Evolutionary conservation across 257 asterid species (phyloP).

Genomic region (Fraxinus anomala): DNA sequence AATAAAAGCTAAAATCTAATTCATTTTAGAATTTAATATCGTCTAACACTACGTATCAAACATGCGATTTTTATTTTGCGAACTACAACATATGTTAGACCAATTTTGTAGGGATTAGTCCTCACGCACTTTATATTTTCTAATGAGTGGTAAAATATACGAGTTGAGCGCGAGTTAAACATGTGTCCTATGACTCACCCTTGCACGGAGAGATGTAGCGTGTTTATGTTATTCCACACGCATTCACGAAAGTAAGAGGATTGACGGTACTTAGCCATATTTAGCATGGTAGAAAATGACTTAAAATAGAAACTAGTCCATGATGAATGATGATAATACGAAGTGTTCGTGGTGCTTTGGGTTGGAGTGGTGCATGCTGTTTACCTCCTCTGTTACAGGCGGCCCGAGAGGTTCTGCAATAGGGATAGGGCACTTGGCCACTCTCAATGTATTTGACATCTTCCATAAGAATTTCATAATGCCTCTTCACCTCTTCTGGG

Average conservation of each 20-base stretch:
- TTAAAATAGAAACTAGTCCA: neutral
- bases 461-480: conserved; percentile 43
- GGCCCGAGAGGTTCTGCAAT: conserved; percentile 23
- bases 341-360: neutral
- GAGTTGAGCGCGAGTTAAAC: too few relatives aligned
- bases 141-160: too few relatives aligned
- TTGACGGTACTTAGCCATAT: neutral
- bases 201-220: neutral
- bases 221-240: neutral
- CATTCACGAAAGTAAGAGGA: neutral
- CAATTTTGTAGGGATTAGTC: too few relatives aligned
- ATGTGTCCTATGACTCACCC: neutral
- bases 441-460: conserved; percentile 46
- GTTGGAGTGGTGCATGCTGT: neutral
- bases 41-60: neutral
- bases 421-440: conserved; percentile 46
- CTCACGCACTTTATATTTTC: too few relatives aligned
- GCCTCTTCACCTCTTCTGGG: conserved; percentile 42
- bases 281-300: neutral
- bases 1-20: too few relatives aligned
- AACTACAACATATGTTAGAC: neutral
- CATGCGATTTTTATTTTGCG: neutral
- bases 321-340: neutral
- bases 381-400: conserved; percentile 23
- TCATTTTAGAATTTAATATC: too few relatives aligned